A percentile compares a stretch with the other conserved stretches of the same genome.
phyloP scores from a whole-genome alignment of 1,284 basidiomycete genomes.

The Paramarasmius palmivorus region DNA sequence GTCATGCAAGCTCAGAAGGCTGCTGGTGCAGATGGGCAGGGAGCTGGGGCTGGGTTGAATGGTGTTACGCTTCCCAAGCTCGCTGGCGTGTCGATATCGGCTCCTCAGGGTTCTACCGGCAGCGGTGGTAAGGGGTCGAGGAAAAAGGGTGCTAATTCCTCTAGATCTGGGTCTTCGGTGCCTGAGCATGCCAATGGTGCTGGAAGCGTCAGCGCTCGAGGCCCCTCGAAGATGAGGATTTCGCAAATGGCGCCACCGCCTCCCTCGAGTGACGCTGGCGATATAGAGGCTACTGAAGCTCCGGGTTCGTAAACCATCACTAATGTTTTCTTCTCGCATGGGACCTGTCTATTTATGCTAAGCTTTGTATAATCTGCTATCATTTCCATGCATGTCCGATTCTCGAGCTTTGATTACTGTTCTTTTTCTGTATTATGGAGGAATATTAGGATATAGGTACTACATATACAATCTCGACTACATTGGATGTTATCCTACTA shows the following conservation, averaged over 20 bases:
- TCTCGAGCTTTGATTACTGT: no score
- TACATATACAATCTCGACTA: no score
- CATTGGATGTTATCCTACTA: no score
- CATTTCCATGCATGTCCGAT: no score
- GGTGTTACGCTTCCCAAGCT: background rate
- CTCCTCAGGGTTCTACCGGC: conserved; percentile 42
- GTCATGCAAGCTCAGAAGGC: conserved; percentile 34
- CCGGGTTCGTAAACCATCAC: conserved; percentile 12
- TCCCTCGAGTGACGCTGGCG: conserved; percentile 46
- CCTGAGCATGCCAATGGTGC: conserved; percentile 36
- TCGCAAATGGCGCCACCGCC: conserved; percentile 34
- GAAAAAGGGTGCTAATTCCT: conserved; percentile 21
- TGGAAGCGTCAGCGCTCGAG: conserved; percentile 31
- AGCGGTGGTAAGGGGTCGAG: background rate
- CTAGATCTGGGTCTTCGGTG: conserved; percentile 51
- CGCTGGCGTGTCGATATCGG: conserved; percentile 34
- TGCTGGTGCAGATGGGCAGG: conserved; percentile 31
- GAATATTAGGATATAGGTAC: no score
- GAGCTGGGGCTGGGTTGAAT: conserved; percentile 37
- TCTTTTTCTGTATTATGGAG: no score
- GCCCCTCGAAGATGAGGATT: conserved; percentile 60
- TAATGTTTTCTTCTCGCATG: conserved; percentile 8
- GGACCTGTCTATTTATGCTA: no score
- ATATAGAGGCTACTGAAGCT: conserved; percentile 38
- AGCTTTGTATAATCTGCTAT: no score